Evolutionary conservation across 2,329 filamentous ascomycete genomes (phyloP).

Genomic region (Paecilomyces variotii): DNA sequence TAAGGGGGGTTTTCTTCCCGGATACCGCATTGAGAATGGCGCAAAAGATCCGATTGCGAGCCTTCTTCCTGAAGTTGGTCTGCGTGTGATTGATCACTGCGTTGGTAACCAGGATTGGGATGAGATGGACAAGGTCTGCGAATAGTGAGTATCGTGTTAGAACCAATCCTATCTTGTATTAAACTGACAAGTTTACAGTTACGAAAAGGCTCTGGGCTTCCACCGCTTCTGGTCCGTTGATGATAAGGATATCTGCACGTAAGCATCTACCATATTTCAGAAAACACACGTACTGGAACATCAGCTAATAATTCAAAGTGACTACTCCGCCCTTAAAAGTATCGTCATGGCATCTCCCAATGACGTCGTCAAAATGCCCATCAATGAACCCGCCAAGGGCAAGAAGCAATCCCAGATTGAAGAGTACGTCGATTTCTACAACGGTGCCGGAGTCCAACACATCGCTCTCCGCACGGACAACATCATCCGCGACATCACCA

Average conservation of each 20-base stretch:
- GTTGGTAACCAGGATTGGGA: conserved; percentile 96
- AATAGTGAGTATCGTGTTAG: conserved; percentile 40
- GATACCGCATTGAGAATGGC: conserved; percentile 55
- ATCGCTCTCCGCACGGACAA: conserved; percentile 77
- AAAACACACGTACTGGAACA: conserved; percentile 2
- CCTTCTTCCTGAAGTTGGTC: conserved; percentile 54
- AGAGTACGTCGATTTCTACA: conserved; percentile 85
- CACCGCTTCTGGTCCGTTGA: conserved; percentile 97
- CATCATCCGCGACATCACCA: conserved; percentile 69
- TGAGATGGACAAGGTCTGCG: conserved; percentile 63
- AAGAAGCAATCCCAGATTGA: conserved; percentile 93
- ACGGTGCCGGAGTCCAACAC: conserved; percentile 84
- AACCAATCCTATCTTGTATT: not conserved
- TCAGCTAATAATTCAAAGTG: conserved; percentile 35
- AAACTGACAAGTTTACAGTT: conserved; percentile 40
- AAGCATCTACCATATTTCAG: conserved; percentile 9
- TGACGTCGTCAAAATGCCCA: conserved; percentile 91
- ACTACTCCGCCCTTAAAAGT: conserved; percentile 79
- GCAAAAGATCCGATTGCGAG: conserved; percentile 38
- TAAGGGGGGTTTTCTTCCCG: conserved; percentile 70
- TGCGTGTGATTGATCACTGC: conserved; percentile 85
- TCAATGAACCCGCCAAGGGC: conserved; percentile 87
- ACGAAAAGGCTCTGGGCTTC: conserved; percentile 83
- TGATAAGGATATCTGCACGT: conserved; percentile 78
- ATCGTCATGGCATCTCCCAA: conserved; percentile 86